Base-by-base conservation (phyloP, 169 alveolate genomes). In the Eimeria falciformis region DNA sequence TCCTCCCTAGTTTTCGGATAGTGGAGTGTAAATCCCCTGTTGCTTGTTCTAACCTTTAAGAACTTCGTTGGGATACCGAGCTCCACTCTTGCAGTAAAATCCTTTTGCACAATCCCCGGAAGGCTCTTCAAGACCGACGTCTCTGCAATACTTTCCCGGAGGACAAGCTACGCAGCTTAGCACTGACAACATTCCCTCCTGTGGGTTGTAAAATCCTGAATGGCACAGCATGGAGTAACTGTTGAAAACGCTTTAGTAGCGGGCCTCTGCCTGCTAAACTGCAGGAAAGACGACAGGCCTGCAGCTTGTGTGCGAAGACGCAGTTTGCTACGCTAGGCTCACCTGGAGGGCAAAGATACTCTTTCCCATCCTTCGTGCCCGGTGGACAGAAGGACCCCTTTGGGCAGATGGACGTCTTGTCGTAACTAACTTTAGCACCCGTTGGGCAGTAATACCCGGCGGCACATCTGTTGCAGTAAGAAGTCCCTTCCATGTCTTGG, bases 301-400 rank as follows among this genome's bases (percentile, higher is more conserved):
- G n/a, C n/a, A n/a, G n/a, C n/a, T n/a, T n/a, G n/a, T 1, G 47
- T 5, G 40, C 86, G 47, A 46, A 14, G 43, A 68, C 3, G 11
- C 56, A 71, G 56, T 17, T 11, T 40, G 56, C n/a, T 6, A 12
- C 82, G 40, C 9, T 73, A 11, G 37, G 43, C 84, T 12, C 65
- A 87, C 92, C 92, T 5, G 92, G 92, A n/a, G 92, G 92, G 50
- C 92, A 87, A 12, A 69, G 53, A 66, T 87, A 40, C 43, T 87
- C 79, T 17, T 53, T 37, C 21, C 37, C 78, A 29, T 55, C 45
- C 50, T 93, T 56, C 3, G 97, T 91, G 5, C 95, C 94, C 12
- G 68, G 58, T 5, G 96, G 96, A 87, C 97, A 95, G 82, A 93
- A 95, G 40, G 92, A 46, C 17, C 97, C 97, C 43, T 6, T 23